phyloP scores from a whole-genome alignment of 805 yeast species.

The Martiniozyma abietophila region DNA sequence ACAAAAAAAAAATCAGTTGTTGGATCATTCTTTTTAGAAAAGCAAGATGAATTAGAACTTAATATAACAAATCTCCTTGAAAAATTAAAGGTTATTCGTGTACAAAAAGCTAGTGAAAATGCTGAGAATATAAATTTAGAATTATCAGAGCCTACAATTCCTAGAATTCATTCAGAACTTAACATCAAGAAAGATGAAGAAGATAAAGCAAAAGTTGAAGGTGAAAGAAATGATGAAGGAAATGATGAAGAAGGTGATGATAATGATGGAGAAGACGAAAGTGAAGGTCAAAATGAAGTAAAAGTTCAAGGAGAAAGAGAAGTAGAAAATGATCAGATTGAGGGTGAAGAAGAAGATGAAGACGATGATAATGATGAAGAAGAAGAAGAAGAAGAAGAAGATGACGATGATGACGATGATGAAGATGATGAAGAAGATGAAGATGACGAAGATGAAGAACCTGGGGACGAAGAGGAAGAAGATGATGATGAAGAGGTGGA shows the following conservation, averaged over 20 bases:
- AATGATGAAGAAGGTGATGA: constrained; percentile 47
- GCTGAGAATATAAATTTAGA: no score
- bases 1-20: constrained; percentile 55
- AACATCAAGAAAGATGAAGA: constrained; percentile 1
- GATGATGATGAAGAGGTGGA: constrained; percentile 9
- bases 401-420: constrained; percentile 23
- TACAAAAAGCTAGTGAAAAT: no score
- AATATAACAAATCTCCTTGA: constrained; percentile 1
- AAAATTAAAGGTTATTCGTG: no score
- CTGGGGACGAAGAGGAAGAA: constrained; percentile 2
- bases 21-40: constrained; percentile 45
- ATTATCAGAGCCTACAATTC: no score
- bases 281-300: constrained; percentile 11
- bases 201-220: neutral
- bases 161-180: no score
- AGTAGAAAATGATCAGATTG: constrained; percentile 23
- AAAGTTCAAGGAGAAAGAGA: constrained; percentile 11
- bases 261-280: constrained; percentile 20
- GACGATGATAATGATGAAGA: constrained; percentile 25
- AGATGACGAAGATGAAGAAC: constrained; percentile 8
- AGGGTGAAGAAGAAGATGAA: constrained; percentile 17
- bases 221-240: neutral
- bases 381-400: constrained; percentile 24
- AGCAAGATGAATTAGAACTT: constrained; percentile 20
- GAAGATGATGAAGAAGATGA: constrained; percentile 25